A percentile compares a stretch with the other conserved stretches of the same genome.
phyloP scores from a whole-genome alignment of 2,329 filamentous ascomycete genomes.

The Venturia aucupariae region DNA sequence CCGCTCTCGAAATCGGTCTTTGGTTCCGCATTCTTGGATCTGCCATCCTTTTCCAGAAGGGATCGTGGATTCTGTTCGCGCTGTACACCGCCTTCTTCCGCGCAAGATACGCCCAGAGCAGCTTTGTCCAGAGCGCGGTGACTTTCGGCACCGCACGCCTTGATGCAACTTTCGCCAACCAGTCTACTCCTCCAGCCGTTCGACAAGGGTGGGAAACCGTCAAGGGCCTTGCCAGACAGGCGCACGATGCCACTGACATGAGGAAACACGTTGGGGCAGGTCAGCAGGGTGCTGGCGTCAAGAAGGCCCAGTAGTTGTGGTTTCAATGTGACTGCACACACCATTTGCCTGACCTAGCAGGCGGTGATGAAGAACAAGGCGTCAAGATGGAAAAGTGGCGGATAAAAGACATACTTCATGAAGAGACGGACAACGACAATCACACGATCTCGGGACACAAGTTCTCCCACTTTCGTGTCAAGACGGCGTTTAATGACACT shows the following conservation, averaged over 20 bases:
- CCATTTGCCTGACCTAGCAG: background rate
- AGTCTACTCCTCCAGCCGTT: conserved; percentile 73
- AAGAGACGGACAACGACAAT: background rate
- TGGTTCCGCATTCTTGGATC: conserved; percentile 76
- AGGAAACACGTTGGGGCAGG: conserved; percentile 57
- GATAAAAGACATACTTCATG: background rate
- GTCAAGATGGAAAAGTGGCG: background rate
- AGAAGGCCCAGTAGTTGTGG: conserved; percentile 13
- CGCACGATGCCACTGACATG: conserved; percentile 69
- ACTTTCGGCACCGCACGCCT: conserved; percentile 61
- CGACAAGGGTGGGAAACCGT: conserved; percentile 71
- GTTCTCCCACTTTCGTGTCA: background rate
- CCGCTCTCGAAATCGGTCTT: conserved; percentile 75
- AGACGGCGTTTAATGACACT: background rate
- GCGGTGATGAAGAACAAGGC: background rate
- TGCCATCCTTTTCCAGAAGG: conserved; percentile 78
- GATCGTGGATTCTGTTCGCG: conserved; percentile 78
- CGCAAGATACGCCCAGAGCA: conserved; percentile 80
- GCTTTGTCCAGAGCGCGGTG: conserved; percentile 81
- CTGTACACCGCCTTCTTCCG: conserved; percentile 91
- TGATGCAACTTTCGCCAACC: conserved; percentile 74
- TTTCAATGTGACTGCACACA: background rate
- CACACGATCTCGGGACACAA: background rate
- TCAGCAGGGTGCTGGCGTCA: conserved; percentile 19
- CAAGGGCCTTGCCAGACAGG: conserved; percentile 65